Conservation (phyloP, 2,329 filamentous ascomycete genomes). For the Penicillium oxalicum region DNA sequence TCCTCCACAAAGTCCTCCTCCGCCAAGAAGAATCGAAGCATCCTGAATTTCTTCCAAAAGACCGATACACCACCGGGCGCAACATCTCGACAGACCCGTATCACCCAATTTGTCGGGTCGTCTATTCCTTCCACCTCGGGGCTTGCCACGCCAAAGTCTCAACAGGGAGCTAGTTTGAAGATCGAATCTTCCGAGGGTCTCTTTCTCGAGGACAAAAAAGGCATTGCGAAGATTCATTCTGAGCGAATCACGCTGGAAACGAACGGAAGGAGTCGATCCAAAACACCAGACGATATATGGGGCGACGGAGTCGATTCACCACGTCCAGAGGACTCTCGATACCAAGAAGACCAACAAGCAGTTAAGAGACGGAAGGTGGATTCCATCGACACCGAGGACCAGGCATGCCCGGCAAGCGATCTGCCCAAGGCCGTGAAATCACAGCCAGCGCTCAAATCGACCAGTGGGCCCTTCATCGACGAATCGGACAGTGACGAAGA, state of each 20-base stretch:
- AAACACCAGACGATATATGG: constrained; percentile 33
- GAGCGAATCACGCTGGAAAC: neutral
- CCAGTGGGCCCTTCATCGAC: constrained; percentile 13
- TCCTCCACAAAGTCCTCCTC: constrained; percentile 14
- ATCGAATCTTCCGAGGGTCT: constrained; percentile 21
- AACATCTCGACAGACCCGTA: constrained; percentile 47
- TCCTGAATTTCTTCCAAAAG: constrained; percentile 71
- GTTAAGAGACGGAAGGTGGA: constrained; percentile 33
- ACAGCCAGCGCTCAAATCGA: neutral
- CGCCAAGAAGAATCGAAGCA: constrained; percentile 53
- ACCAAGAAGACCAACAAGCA: constrained; percentile 28
- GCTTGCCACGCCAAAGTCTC: constrained; percentile 21
- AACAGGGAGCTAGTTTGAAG: constrained; percentile 7
- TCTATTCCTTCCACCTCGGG: constrained; percentile 23
- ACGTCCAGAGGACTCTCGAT: constrained; percentile 17
- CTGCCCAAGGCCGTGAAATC: constrained; percentile 1
- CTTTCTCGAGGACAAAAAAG: constrained; percentile 34
- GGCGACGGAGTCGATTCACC: constrained; percentile 20
- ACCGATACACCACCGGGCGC: constrained; percentile 50
- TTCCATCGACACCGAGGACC: constrained; percentile 1
- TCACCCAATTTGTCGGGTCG: constrained; percentile 39
- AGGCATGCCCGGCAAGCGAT: constrained; percentile 1
- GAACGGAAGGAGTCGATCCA: constrained; percentile 17
- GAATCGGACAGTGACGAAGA: constrained; percentile 52
- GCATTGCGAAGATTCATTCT: constrained; percentile 7